Conservation (phyloP, 352 stramenopile genomes). For the Pythium sukuiense region DNA sequence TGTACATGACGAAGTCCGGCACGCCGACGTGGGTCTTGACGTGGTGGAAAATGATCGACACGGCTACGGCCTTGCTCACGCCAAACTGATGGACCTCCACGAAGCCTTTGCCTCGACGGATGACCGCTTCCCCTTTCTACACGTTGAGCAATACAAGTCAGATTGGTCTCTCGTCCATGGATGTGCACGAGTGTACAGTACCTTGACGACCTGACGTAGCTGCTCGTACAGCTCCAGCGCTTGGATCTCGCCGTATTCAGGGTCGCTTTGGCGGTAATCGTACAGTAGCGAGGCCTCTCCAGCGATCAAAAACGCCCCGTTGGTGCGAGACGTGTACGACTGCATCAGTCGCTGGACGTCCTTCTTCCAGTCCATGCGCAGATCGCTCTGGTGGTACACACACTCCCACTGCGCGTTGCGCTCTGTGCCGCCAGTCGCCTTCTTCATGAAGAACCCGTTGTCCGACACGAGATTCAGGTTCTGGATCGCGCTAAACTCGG, state of each 20-base stretch:
- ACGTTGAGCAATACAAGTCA: constrained; percentile 45
- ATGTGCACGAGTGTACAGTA: constrained; percentile 25
- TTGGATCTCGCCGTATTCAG: constrained; percentile 98
- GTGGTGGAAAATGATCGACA: constrained; percentile 53
- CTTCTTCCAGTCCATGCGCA: constrained; percentile 92
- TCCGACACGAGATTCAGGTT: constrained; percentile 62
- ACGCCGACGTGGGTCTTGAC: constrained; percentile 57
- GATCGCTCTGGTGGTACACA: constrained; percentile 46
- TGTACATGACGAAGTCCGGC: constrained; percentile 94
- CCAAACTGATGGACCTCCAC: constrained; percentile 76
- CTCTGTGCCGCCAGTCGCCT: constrained; percentile 19
- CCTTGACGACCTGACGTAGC: constrained; percentile 93
- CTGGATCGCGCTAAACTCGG: constrained; percentile 37
- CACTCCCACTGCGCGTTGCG: constrained; percentile 47
- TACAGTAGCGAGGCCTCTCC: constrained; percentile 97
- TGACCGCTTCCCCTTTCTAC: constrained; percentile 58
- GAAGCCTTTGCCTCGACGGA: constrained; percentile 64
- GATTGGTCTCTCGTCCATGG: too few relatives aligned
- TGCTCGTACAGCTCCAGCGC: constrained; percentile 91
- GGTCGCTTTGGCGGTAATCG: constrained; percentile 97
- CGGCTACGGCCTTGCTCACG: constrained; percentile 61
- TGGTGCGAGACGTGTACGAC: constrained; percentile 95
- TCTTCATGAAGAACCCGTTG: constrained; percentile 69
- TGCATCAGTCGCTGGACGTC: constrained; percentile 95
- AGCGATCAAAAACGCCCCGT: constrained; percentile 97